Percentiles rank a stretch among this genome's conserved stretches.
Conservation (phyloP, 2,329 filamentous ascomycete genomes). For the Hypoxylon sp. region DNA sequence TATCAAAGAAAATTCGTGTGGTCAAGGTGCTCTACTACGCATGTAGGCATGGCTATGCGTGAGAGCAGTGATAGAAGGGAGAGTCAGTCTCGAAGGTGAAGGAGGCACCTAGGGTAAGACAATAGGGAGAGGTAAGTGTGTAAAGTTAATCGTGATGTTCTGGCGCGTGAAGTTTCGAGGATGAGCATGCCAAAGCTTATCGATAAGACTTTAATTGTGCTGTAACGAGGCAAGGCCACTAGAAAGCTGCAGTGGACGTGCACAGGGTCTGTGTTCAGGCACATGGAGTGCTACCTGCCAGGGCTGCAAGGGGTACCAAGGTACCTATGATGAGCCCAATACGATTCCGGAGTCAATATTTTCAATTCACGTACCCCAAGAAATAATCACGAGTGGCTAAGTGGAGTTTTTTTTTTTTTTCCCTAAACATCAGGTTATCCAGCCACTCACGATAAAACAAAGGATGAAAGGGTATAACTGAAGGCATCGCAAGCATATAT, state of each 20-base stretch:
- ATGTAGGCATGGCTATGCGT: constrained; percentile 1
- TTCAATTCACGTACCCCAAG: too few species aligned
- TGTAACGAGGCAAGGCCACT: background rate
- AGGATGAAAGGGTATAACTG: background rate
- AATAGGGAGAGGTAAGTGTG: background rate
- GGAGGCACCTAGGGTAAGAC: background rate
- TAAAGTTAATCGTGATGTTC: constrained; percentile 10
- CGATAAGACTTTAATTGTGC: constrained; percentile 28
- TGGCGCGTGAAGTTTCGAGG: constrained; percentile 39
- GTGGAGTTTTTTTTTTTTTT: background rate
- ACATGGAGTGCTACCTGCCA: too few species aligned
- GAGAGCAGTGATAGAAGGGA: background rate
- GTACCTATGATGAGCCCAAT: too few species aligned
- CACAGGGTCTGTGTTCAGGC: too few species aligned
- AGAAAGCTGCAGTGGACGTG: too few species aligned
- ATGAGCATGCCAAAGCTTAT: constrained; percentile 23
- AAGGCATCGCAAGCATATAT: background rate
- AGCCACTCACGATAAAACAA: too few species aligned
- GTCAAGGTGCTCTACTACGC: constrained; percentile 1
- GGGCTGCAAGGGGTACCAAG: background rate
- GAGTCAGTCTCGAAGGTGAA: constrained; percentile 1
- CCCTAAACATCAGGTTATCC: background rate
- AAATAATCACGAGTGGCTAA: background rate
- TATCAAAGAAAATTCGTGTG: background rate
- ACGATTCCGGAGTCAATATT: too few species aligned